Conservation (phyloP, 345 rosid genomes). For the Stellera chamaejasme region DNA sequence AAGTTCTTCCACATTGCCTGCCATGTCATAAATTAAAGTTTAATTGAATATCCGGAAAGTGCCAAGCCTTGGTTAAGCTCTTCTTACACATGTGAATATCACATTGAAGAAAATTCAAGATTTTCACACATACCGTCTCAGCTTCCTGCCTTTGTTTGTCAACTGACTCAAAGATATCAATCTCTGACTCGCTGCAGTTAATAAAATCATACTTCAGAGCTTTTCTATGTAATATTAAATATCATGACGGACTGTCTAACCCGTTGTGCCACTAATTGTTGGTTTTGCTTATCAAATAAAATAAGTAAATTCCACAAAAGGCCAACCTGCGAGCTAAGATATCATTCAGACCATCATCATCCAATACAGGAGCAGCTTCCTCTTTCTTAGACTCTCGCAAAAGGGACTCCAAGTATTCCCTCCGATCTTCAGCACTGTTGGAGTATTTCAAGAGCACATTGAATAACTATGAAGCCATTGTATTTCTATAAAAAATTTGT, state of each 20-base stretch:
- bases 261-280: too few relatives aligned
- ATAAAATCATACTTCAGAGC: neutral
- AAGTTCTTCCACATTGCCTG: constrained; percentile 72
- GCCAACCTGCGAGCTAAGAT: constrained; percentile 78
- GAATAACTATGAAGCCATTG: constrained; percentile 3
- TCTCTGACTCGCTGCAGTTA: constrained; percentile 72
- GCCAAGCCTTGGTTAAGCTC: constrained; percentile 3
- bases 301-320: constrained; percentile 5
- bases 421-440: constrained; percentile 86
- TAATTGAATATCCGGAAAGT: neutral
- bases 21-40: constrained; percentile 9
- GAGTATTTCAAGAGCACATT: constrained; percentile 12
- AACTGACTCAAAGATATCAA: constrained; percentile 78
- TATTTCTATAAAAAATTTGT: neutral
- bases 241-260: too few relatives aligned
- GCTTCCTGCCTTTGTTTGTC: constrained; percentile 62
- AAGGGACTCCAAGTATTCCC: constrained; percentile 84
- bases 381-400: constrained; percentile 88
- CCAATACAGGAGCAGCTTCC: constrained; percentile 83
- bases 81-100: neutral
- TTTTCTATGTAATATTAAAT: too few relatives aligned
- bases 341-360: constrained; percentile 80
- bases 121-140: constrained; percentile 48
- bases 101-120: constrained; percentile 1
- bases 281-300: neutral